Evolutionary conservation across 108 stramenopile genomes (phyloP), one percentile per base, ranked within the genome.

Genomic region (Nitzschia sp.): DNA sequence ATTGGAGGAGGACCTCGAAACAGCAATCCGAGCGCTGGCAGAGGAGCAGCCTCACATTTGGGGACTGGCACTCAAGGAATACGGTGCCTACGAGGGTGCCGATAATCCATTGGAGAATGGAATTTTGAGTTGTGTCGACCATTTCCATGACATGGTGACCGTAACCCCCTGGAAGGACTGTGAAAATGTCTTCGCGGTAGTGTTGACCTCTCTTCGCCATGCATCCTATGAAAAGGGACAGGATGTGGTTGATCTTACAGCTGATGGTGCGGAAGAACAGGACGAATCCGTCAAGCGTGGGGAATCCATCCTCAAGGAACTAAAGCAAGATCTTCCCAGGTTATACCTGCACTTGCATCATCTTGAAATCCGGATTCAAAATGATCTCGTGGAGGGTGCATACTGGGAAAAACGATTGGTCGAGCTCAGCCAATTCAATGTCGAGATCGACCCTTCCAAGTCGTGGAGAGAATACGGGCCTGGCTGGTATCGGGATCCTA

Each of bases 371-470:
- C 29, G 29, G n/a, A 71, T 86, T 26, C 55, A 51, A 17, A 55
- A 46, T 0, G 42, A 78, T 9, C 11, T 18, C 9, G 42, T 82
- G 11, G 36, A 60, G 11, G 77, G 78, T 45, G 11, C 58, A 11
- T 82, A 79, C 59, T 89, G 88, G 88, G 79, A 82, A n/a, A 77
- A 65, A 8, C 74, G 85, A 11, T 38, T 90, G 34, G 82, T 82
- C 2, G 86, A 87, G 58, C 47, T 90, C 24, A 66, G 79, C 24
- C 19, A 46, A 15, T 86, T 90, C 55, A 67, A 72, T 6, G 59
- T 88, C 5, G 31, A 63, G 15, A 79, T 87, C 45, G 47, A 55
- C 58, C 56, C 59, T 19, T 60, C 42, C 17, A 19, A 63, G 24
- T 29, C 24, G 9, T 73, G 64, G 72, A 46, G 27, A 18, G 28